Evolutionary conservation across 2,329 filamentous ascomycete genomes (phyloP).

Genomic region (Emergomyces pasteurianus): DNA sequence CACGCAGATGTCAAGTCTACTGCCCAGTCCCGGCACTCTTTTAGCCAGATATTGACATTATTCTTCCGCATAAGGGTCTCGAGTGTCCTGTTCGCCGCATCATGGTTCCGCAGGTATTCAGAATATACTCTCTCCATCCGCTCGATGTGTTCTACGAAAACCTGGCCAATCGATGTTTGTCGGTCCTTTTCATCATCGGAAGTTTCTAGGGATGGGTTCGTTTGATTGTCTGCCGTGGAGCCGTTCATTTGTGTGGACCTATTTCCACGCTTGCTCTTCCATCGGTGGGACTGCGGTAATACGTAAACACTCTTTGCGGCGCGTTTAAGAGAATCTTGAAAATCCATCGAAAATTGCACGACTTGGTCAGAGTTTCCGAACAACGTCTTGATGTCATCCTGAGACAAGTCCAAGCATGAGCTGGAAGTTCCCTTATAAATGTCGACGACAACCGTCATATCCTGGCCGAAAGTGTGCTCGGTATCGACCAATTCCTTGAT

Average conservation of each 20-base stretch:
- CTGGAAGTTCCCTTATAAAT: constrained; percentile 93
- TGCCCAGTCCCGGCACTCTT: constrained; percentile 84
- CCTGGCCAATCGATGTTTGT: constrained; percentile 46
- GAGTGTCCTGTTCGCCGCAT: constrained; percentile 51
- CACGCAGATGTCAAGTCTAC: constrained; percentile 87
- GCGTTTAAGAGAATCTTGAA: constrained; percentile 69
- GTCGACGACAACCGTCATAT: constrained; percentile 95
- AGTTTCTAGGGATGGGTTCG: constrained; percentile 14
- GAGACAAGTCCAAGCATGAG: constrained; percentile 64
- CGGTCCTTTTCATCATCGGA: constrained; percentile 46
- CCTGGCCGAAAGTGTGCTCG: constrained; percentile 77
- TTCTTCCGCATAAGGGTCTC: constrained; percentile 40
- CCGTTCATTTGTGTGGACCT: constrained; percentile 28
- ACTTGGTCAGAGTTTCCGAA: constrained; percentile 92
- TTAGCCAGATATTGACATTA: constrained; percentile 67
- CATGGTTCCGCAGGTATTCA: constrained; percentile 53
- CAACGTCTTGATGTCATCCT: constrained; percentile 75
- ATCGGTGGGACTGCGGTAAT: constrained; percentile 45
- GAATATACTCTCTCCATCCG: constrained; percentile 55
- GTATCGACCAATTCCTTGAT: constrained; percentile 91
- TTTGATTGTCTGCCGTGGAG: constrained; percentile 18
- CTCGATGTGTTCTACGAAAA: constrained; percentile 44
- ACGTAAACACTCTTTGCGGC: constrained; percentile 70
- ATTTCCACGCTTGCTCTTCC: constrained; percentile 40
- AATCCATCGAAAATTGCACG: constrained; percentile 69